Evolutionary conservation across 129 eudicot genomes (phyloP).

Genomic region (Smallanthus sonchifolius): DNA sequence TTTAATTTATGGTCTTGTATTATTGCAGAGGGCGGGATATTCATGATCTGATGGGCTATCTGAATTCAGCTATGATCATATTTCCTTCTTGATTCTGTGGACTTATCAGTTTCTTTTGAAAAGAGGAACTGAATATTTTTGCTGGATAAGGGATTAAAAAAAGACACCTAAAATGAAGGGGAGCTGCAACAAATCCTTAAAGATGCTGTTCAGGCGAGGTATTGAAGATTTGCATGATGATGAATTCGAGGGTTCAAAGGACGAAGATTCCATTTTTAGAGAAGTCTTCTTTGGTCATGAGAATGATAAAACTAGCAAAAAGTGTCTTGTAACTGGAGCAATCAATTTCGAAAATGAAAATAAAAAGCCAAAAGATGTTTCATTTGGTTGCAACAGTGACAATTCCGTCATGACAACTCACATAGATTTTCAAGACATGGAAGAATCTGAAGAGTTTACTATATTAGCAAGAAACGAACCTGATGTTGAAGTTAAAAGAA

Average conservation of each 20-base stretch:
- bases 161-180: slow-evolving; percentile 28
- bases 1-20: slow-evolving; percentile 11
- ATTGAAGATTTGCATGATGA: slow-evolving; percentile 69
- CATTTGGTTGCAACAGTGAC: slow-evolving; percentile 55
- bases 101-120: slow-evolving; percentile 10
- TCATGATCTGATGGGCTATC: not conserved
- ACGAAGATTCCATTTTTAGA: slow-evolving; percentile 55
- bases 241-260: slow-evolving; percentile 69
- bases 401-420: slow-evolving; percentile 54
- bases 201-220: slow-evolving; percentile 50
- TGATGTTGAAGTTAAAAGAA: slow-evolving; percentile 42
- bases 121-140: slow-evolving; percentile 3
- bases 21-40: slow-evolving; percentile 22
- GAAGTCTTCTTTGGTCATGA: slow-evolving; percentile 61
- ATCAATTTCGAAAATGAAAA: slow-evolving; percentile 37
- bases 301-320: slow-evolving; percentile 39
- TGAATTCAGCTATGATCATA: slow-evolving; percentile 10
- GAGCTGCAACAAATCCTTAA: slow-evolving; percentile 32
- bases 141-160: slow-evolving; percentile 9
- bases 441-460: slow-evolving; percentile 34
- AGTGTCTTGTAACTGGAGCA: slow-evolving; percentile 50
- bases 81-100: slow-evolving; percentile 19
- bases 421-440: slow-evolving; percentile 26
- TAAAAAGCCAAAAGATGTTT: slow-evolving; percentile 33
- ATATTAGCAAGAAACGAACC: slow-evolving; percentile 26